phyloP scores from a whole-genome alignment of 257 asterid species.

The Forsythia viridissima region DNA sequence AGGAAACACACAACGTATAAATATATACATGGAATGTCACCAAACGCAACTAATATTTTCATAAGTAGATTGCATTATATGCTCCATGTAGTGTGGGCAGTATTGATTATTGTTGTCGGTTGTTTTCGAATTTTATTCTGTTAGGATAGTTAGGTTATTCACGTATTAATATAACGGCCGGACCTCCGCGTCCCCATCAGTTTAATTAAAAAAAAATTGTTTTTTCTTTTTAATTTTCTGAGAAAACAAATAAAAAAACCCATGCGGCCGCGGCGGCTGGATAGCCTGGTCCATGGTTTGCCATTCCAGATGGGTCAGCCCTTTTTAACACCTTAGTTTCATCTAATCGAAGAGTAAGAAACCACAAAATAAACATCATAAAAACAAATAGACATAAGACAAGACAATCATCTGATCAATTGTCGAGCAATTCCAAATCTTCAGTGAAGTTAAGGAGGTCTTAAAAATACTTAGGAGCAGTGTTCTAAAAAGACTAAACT shows the following conservation, averaged over 20 bases:
- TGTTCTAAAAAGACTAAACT: no score
- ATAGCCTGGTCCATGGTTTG: background rate
- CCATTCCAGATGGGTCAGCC: background rate
- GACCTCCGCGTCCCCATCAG: background rate
- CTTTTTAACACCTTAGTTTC: background rate
- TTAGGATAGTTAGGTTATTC: background rate
- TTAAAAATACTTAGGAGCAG: background rate
- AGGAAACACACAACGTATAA: background rate
- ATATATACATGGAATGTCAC: background rate
- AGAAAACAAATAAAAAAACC: no score
- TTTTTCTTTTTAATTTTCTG: background rate
- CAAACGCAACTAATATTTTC: background rate
- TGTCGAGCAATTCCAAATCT: background rate
- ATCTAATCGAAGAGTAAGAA: background rate
- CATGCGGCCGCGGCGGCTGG: background rate
- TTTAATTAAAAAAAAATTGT: no score
- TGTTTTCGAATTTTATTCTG: background rate
- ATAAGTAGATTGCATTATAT: background rate
- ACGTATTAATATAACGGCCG: background rate
- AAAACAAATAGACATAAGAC: background rate
- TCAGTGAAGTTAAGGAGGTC: background rate
- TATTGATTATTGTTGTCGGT: background rate
- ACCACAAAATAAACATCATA: background rate
- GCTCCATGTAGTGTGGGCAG: background rate
- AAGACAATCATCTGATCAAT: background rate